Evolutionary conservation across 306 rosid species (phyloP), one percentile per base, ranked within the genome.

Genomic region (Trifolium subterraneum): DNA sequence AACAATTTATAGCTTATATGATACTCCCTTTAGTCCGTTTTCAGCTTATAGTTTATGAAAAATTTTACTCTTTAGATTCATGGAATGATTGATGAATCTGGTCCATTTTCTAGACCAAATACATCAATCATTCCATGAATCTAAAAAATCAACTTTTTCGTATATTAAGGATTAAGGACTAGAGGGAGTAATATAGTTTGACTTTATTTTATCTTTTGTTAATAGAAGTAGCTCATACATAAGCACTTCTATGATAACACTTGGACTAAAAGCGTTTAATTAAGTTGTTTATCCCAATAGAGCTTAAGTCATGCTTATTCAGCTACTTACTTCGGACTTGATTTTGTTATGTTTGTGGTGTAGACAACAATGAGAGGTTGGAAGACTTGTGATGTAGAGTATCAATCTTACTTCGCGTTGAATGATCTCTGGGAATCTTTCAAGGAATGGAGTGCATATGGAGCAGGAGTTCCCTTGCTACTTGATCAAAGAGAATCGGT

Each of bases 381-480:
- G 92, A 81, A 84, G 78, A 85, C 93, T 56, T 87, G 97, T 83
- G 92, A 85, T 79, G 82, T 85, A 59, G 98, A 88, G 80, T 91
- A 81, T 77, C 97, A 84, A 75, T 82, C 92, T 70, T 91, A 84
- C 79, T 93, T 93, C 67, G 35, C 83, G 25, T 76, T 93, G 74
- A 79, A 79, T 82, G 92, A 93, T 85, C 94, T 91, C 58, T 91
- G 97, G 96, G 97, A 93, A 71, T 87, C 98, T 10, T 89, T 91
- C 55, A 85, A 81, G 89, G 98, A 93, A 82, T 88, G 96, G 97
- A 93, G 97, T 79, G 93, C 84, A 10, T 93, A 93, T 71, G 98
- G 97, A 56, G 92, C 89, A n/a, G 98, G 96, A 80, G 97, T 93
- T 5, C 98, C 96, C 56, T 81, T 89, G 78, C 42, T 91, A 51